Evolutionary conservation across 768 basidiomycete species (phyloP).

Genomic region (Mycena venus): DNA sequence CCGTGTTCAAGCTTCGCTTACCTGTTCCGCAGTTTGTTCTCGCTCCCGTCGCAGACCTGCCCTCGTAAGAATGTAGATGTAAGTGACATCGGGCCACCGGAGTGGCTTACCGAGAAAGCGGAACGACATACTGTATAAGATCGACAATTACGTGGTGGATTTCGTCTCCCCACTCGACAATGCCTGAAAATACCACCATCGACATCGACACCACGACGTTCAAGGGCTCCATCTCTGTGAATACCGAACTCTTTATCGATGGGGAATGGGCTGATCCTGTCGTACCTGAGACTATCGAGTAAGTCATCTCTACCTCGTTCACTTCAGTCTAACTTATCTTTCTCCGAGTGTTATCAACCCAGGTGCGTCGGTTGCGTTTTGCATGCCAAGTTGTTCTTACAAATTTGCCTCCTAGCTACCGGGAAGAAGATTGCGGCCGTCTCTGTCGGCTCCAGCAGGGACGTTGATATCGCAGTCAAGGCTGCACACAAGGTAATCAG

Average conservation of each 20-base stretch:
- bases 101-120: no score
- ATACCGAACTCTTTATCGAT: slow-evolving; percentile 72
- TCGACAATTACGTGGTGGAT: no score
- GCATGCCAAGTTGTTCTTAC: not conserved
- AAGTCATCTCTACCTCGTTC: slow-evolving; percentile 37
- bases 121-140: no score
- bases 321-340: no score
- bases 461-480: slow-evolving; percentile 75
- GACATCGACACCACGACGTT: slow-evolving; percentile 53
- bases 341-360: slow-evolving; percentile 36
- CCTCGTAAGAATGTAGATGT: no score
- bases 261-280: slow-evolving; percentile 66
- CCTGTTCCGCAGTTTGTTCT: no score
- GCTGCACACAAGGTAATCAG: slow-evolving; percentile 53
- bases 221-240: slow-evolving; percentile 59
- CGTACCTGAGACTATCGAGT: slow-evolving; percentile 67
- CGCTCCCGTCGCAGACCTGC: no score
- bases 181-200: slow-evolving; percentile 39
- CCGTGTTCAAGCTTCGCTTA: no score
- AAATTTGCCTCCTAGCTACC: slow-evolving; percentile 11
- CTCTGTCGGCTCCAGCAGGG: slow-evolving; percentile 64
- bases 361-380: slow-evolving; percentile 14
- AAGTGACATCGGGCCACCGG: no score
- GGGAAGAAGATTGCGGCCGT: slow-evolving; percentile 60
- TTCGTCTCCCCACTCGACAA: no score